phyloP scores from a whole-genome alignment of 805 yeast genomes.

The Myxozyma neotropica region DNA sequence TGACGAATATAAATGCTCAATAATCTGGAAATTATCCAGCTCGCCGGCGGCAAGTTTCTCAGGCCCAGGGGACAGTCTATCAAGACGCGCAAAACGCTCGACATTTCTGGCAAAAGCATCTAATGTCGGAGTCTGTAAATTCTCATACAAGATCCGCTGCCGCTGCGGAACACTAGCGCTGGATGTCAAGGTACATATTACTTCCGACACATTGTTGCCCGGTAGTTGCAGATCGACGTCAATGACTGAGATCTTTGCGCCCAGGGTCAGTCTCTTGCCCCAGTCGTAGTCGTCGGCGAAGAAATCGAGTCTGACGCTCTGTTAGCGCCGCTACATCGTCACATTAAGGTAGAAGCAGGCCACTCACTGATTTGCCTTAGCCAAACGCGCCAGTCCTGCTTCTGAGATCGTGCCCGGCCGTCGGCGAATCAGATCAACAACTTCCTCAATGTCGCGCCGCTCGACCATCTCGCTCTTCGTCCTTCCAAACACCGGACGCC shows the following conservation, averaged over 20 bases:
- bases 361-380: slow-evolving; percentile 37
- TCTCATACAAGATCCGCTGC: slow-evolving; percentile 36
- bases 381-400: slow-evolving; percentile 42
- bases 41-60: slow-evolving; percentile 43
- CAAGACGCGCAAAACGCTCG: slow-evolving; percentile 42
- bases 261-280: slow-evolving; percentile 44
- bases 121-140: slow-evolving; percentile 41
- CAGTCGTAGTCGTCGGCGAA: slow-evolving; percentile 42
- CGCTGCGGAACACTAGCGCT: slow-evolving; percentile 22
- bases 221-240: slow-evolving; percentile 40
- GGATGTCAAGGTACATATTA: slow-evolving; percentile 38
- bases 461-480: slow-evolving; percentile 12
- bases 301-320: slow-evolving; percentile 42
- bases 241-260: slow-evolving; percentile 45
- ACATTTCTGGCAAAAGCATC: slow-evolving; percentile 42
- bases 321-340: slow-evolving; percentile 14
- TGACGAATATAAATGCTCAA: slow-evolving; percentile 39
- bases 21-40: slow-evolving; percentile 43
- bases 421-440: slow-evolving; percentile 36
- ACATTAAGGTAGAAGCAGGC: neutral
- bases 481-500: slow-evolving; percentile 18
- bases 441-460: slow-evolving; percentile 22
- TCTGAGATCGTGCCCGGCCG: slow-evolving; percentile 45
- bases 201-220: slow-evolving; percentile 28
- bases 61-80: slow-evolving; percentile 42